A percentile compares a stretch with the other conserved stretches of the same genome.
These are phyloP conservation scores for Creolimax fragrantissima DNA, from an alignment of 78 protist genomes.

Conservation along the genomic window DNA sequence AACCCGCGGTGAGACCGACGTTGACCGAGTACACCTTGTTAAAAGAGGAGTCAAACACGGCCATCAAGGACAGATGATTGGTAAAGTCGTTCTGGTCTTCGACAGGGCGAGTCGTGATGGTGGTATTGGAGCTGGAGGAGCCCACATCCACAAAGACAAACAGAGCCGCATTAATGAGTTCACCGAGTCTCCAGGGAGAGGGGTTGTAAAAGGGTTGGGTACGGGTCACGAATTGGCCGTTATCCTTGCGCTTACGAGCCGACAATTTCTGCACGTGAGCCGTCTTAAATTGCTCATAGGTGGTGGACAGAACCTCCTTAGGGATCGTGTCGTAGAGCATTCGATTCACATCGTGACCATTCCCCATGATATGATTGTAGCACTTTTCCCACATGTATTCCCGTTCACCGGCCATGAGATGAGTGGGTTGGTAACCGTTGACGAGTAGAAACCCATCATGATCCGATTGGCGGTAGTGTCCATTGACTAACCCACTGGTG, in stretches of 20 bases:
- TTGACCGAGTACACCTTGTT: not conserved
- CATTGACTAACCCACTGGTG: not conserved
- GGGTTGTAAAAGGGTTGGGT: not conserved
- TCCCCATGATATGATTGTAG: not conserved
- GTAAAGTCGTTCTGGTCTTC: not conserved
- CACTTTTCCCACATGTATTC: not conserved
- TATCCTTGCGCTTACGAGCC: not conserved
- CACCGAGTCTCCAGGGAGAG: not conserved
- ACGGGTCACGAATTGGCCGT: not conserved
- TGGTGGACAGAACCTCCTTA: not conserved
- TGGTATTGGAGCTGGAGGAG: not conserved
- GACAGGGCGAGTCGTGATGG: not conserved
- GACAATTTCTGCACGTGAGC: too few relatives aligned
- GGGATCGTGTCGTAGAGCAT: not conserved
- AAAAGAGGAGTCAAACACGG: not conserved
- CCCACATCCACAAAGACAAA: not conserved
- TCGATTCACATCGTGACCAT: not conserved
- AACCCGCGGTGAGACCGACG: not conserved
- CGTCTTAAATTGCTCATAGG: too few relatives aligned
- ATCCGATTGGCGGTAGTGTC: too few relatives aligned
- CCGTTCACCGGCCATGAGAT: not conserved
- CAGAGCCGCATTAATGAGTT: not conserved
- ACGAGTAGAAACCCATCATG: not conserved
- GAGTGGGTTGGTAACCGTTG: not conserved
- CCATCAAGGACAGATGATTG: not conserved